These are phyloP conservation scores for Saccharomyces hybrid DNA, from an alignment of 1,139 yeast genomes.

Conservation along the genomic window DNA sequence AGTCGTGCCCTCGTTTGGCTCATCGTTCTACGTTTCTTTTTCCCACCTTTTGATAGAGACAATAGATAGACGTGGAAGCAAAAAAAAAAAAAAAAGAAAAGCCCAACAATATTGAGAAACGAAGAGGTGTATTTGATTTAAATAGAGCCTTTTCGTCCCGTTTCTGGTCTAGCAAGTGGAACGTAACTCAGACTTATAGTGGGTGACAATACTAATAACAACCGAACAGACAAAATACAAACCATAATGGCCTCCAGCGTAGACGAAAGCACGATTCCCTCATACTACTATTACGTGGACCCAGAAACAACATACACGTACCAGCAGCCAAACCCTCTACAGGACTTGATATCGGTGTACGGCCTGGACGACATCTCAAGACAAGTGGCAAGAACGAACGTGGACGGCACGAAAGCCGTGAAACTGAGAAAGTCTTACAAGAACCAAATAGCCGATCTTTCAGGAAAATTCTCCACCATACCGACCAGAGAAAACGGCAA, in stretches of 20 bases:
- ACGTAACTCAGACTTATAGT: background rate
- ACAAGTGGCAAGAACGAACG: slow-evolving; percentile 80
- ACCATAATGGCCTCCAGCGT: background rate
- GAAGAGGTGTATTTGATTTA: background rate
- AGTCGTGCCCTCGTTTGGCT: background rate
- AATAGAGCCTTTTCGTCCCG: background rate
- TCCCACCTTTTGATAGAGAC: background rate
- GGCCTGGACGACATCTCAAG: slow-evolving; percentile 61
- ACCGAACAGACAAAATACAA: background rate
- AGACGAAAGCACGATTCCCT: slow-evolving; percentile 23
- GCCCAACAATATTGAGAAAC: slow-evolving; percentile 1
- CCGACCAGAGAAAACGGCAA: slow-evolving; percentile 38
- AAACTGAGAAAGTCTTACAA: slow-evolving; percentile 90
- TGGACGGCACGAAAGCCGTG: slow-evolving; percentile 71
- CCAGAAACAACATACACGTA: slow-evolving; percentile 26
- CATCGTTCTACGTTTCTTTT: background rate
- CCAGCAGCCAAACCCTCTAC: slow-evolving; percentile 56
- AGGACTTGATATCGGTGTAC: slow-evolving; percentile 62
- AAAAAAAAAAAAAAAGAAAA: background rate
- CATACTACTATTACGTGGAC: slow-evolving; percentile 39
- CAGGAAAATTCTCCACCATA: slow-evolving; percentile 66
- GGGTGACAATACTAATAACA: background rate
- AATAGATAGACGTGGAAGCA: background rate
- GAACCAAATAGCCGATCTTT: slow-evolving; percentile 78
- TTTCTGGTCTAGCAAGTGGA: background rate